These are phyloP conservation scores for Amanita exitialis DNA, from an alignment of 768 basidiomycete species.

Conservation along the genomic window DNA sequence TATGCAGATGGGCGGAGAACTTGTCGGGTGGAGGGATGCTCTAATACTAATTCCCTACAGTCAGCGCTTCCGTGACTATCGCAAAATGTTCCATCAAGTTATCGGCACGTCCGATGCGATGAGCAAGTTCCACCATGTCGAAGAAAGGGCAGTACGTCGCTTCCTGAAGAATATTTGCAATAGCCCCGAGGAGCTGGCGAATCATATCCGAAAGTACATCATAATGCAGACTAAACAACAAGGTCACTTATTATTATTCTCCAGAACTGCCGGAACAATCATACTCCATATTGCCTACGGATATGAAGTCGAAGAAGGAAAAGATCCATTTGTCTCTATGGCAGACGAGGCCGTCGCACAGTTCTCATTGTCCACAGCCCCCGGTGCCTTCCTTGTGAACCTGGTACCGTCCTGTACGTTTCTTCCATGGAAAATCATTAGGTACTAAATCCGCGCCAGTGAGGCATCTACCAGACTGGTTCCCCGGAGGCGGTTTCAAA, in stretches of 20 bases:
- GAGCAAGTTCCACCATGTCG: conserved; percentile 26
- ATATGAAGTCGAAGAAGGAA: conserved; percentile 15
- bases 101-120: conserved; percentile 28
- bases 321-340: conserved; percentile 22
- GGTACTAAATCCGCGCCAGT: conserved; percentile 12
- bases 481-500: conserved; percentile 38
- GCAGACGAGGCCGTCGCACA: conserved; percentile 15
- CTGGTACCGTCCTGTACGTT: conserved; percentile 10
- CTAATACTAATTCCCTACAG: conserved; percentile 27
- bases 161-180: conserved; percentile 28
- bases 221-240: not conserved
- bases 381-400: conserved; percentile 23
- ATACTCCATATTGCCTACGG: conserved; percentile 22
- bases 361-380: conserved; percentile 15
- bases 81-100: conserved; percentile 29
- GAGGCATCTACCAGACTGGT: conserved; percentile 33
- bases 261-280: conserved; percentile 8
- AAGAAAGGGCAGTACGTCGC: conserved; percentile 27
- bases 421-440: not conserved
- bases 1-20: conserved; percentile 31
- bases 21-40: conserved; percentile 30
- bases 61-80: conserved; percentile 29
- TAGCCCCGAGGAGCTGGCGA: conserved; percentile 21
- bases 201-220: conserved; percentile 27
- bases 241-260: not conserved